Base-by-base conservation (phyloP, 164 flowering plant genomes). In the Macadamia integrifolia region DNA sequence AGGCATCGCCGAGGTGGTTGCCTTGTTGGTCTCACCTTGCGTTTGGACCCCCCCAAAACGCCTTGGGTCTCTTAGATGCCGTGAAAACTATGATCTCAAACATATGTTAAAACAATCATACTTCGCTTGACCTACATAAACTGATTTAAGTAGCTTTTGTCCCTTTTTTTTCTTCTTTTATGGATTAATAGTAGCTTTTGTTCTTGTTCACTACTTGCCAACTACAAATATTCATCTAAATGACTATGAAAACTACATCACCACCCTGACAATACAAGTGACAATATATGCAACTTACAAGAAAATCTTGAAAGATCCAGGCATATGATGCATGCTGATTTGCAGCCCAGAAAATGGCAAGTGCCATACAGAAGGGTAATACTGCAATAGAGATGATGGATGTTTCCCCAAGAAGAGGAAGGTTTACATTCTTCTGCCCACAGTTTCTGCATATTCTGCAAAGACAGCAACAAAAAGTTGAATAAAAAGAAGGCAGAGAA, bases 291-390 rank as follows among this genome's bases (percentile, higher is more conserved):
- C 67, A 46, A 75, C 97, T 85, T 86, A 94, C 99, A 77, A 94
- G 92, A 80, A 87, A 72, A 79, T 94, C 97, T 87, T 94, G 99
- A 30, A 97, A 96, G 78, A 92, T 69, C 98, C 98, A 94, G 13
- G 98, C 81, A 83, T 80, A 92, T 71, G 98, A 86, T 77, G 76
- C 80, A 50, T 68, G 79, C 73, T 85, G 87, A 62, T 69, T 77
- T 53, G 75, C 78, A 71, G 83, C 90, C 99, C 99, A 95, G 71
- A 84, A 70, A 70, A 89, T 68, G 35, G 93, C 89, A 84, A 95
- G 92, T 31, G 74, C 79, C 65, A 81, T 6, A 67, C 97, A 90
- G 29, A 79, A 65, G 15, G 87, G 52, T n/a, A 88, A 71, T 29
- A 90, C 79, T 44, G 69, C 75, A 53, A 84, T 52, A 48, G 93